Evolutionary conservation across 2,329 filamentous ascomycete genomes (phyloP), one percentile per base, ranked within the genome.

Genomic region (Alternaria brassicae): DNA sequence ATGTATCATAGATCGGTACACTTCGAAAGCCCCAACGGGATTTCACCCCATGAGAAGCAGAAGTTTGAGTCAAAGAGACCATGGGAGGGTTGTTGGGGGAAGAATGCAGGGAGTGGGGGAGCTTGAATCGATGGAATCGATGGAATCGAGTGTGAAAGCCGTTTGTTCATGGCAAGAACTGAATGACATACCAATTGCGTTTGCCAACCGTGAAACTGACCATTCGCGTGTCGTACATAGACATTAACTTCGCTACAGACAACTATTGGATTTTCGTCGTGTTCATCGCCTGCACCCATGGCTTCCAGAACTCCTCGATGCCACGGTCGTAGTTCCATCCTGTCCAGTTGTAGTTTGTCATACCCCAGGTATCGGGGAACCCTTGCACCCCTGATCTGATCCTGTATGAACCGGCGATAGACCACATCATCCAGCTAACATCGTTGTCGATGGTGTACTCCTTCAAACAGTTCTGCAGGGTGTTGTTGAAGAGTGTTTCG

Each of bases 371-470:
- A 67, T 84, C 82, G 5, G 71, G 68, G 6, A 83, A 69, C 3
- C 78, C 81, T 68, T 84, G 82, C 0, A 72, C 77, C 23, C 82
- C 82, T 6, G 75, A 77, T 13, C 82, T 69, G 40, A 82, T 77
- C 32, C 82, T 74, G 63, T 82, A 84, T 47, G 79, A 81, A 1
- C 82, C 83, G 1, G 82, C 82, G 42, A 84, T 69, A 48, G 76
- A 73, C 82, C 83, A 84, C 74, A 83, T 79, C 62, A 81, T 80
- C 82, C 82, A 84, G 69, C 80, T 81, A 27, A 84, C 73, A 23
- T 74, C 65, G 60, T 84, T 73, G 65, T 78, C 75, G 54, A 77
- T 68, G 15, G 82, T 83, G 69, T 78, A 84, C 15, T 79, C 77
- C 30, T 73, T 72, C 53, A 84, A 68, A 63, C 82, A 85, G 49